Evolutionary conservation across 2,329 filamentous ascomycete species (phyloP).

Genomic region (Fusarium phyllophilum): DNA sequence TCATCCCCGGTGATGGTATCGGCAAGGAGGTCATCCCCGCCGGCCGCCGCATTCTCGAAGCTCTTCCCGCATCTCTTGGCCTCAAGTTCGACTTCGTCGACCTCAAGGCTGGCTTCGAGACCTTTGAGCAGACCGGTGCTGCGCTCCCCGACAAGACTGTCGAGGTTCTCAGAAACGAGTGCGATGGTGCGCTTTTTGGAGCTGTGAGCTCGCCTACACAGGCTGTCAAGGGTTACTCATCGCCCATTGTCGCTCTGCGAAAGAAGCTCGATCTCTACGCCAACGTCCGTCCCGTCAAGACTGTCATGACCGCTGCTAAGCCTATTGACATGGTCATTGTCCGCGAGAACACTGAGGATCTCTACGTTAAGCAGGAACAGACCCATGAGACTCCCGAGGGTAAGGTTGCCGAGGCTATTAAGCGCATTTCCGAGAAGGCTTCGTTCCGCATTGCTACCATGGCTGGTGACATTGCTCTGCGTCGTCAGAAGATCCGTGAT

Average conservation of each 20-base stretch:
- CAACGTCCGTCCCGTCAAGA: slow-evolving; percentile 96
- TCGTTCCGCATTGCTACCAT: slow-evolving; percentile 88
- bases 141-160: slow-evolving; percentile 93
- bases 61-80: slow-evolving; percentile 87
- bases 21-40: slow-evolving; percentile 98
- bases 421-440: slow-evolving; percentile 91
- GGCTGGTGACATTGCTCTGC: slow-evolving; percentile 92
- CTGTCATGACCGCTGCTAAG: slow-evolving; percentile 69
- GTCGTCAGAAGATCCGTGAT: slow-evolving; percentile 82
- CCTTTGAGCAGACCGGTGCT: slow-evolving; percentile 88
- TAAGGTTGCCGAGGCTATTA: slow-evolving; percentile 96
- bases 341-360: slow-evolving; percentile 97
- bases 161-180: slow-evolving; percentile 86
- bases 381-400: slow-evolving; percentile 79
- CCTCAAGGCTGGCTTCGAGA: slow-evolving; percentile 92
- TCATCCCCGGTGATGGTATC: slow-evolving; percentile 98
- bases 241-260: slow-evolving; percentile 94
- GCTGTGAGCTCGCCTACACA: slow-evolving; percentile 92
- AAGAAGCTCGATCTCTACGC: slow-evolving; percentile 96
- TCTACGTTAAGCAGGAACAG: slow-evolving; percentile 97
- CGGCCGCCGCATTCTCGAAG: slow-evolving; percentile 89
- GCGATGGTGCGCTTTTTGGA: slow-evolving; percentile 95
- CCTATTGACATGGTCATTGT: slow-evolving; percentile 98
- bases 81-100: slow-evolving; percentile 95
- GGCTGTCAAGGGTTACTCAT: slow-evolving; percentile 94